These are phyloP conservation scores for Dothiorella sarmentorum DNA, from an alignment of 2,329 filamentous ascomycete species.

Conservation along the genomic window DNA sequence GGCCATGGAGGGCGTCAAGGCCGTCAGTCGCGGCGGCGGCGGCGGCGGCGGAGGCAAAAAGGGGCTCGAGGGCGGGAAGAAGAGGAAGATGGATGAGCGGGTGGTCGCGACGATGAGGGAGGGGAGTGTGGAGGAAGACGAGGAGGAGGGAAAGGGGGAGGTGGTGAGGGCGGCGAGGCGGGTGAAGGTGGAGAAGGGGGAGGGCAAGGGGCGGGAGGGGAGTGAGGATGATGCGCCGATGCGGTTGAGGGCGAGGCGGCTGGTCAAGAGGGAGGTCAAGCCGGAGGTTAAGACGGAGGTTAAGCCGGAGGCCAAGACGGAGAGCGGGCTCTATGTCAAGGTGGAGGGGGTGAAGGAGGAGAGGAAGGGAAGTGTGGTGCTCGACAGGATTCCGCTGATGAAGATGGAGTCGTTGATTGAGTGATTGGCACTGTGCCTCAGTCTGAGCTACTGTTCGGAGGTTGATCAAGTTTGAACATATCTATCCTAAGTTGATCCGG, in stretches of 20 bases:
- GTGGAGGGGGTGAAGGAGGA: not conserved
- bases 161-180: constrained; percentile 2
- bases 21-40: not conserved
- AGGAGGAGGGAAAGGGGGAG: not conserved
- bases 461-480: no score
- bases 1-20: constrained; percentile 43
- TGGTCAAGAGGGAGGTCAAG: not conserved
- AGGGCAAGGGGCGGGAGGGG: not conserved
- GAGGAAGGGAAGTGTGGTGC: not conserved
- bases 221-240: not conserved
- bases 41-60: not conserved
- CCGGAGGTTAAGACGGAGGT: not conserved
- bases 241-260: not conserved
- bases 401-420: not conserved
- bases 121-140: not conserved
- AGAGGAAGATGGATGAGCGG: not conserved
- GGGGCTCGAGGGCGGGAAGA: not conserved
- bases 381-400: not conserved
- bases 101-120: not conserved
- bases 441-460: no score
- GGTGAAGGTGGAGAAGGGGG: not conserved
- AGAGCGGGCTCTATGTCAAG: not conserved
- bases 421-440: no score
- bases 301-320: not conserved
- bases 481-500: no score